Evolutionary conservation across 1,284 basidiomycete species (phyloP).

Genomic region (Moesziomyces sp.): DNA sequence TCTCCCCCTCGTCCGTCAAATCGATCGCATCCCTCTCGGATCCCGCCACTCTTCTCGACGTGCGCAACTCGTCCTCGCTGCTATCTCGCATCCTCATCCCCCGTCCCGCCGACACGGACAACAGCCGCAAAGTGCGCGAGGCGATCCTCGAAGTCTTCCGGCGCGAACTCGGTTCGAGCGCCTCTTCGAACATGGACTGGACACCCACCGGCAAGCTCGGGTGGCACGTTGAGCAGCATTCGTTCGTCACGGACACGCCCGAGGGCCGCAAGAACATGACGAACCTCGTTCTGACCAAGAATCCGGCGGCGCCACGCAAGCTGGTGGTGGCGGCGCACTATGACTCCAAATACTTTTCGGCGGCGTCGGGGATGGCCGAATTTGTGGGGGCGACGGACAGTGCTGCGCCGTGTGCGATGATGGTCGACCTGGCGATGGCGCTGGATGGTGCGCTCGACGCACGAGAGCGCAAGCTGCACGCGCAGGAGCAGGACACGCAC

Average conservation of each 20-base stretch:
- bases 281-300: conserved; percentile 89
- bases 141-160: conserved; percentile 51
- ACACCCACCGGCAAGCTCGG: conserved; percentile 21
- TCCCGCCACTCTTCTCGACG: conserved; percentile 46
- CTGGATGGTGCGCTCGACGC: conserved; percentile 57
- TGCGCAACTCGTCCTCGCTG: conserved; percentile 38
- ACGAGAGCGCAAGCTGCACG: conserved; percentile 33
- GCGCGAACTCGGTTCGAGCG: conserved; percentile 17
- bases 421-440: conserved; percentile 61
- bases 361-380: conserved; percentile 73
- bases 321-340: conserved; percentile 93
- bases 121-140: conserved; percentile 51
- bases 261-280: conserved; percentile 83
- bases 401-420: conserved; percentile 90
- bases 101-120: conserved; percentile 58
- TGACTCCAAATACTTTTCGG: conserved; percentile 93
- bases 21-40: conserved; percentile 34
- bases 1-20: conserved; percentile 9
- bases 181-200: conserved; percentile 10
- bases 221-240: conserved; percentile 58
- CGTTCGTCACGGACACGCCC: conserved; percentile 74
- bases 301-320: conserved; percentile 84
- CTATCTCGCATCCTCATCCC: conserved; percentile 64
- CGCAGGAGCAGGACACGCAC: conserved; percentile 3
- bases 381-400: conserved; percentile 98